phyloP scores from a whole-genome alignment of 2,329 filamentous ascomycete species.

The Beauveria scarabaeidicola region DNA sequence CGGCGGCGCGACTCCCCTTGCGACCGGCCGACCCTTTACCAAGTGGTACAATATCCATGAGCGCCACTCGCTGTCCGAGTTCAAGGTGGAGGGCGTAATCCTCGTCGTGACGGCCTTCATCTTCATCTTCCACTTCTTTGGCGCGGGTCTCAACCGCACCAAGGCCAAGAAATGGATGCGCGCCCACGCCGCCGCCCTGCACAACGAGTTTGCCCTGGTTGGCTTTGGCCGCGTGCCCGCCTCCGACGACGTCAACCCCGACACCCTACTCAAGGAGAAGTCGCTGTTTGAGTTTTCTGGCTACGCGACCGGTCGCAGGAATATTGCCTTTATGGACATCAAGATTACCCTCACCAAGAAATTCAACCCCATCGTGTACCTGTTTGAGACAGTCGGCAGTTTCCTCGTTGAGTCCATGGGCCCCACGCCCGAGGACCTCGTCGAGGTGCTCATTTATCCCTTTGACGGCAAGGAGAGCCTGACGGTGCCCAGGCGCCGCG shows the following conservation, averaged over 20 bases:
- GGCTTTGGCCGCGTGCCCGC: conserved; percentile 60
- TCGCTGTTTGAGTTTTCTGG: conserved; percentile 76
- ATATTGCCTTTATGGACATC: conserved; percentile 83
- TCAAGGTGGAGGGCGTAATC: conserved; percentile 79
- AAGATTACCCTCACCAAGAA: conserved; percentile 74
- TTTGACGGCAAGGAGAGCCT: conserved; percentile 88
- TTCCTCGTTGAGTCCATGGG: conserved; percentile 75
- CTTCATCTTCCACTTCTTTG: conserved; percentile 71
- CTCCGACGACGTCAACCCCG: conserved; percentile 33
- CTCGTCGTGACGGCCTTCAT: conserved; percentile 66
- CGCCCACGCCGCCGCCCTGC: conserved; percentile 62
- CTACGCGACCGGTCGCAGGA: conserved; percentile 87
- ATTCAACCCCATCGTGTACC: conserved; percentile 64
- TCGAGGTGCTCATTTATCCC: conserved; percentile 72
- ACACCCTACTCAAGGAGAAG: conserved; percentile 67
- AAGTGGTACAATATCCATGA: conserved; percentile 98
- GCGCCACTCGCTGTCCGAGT: conserved; percentile 74
- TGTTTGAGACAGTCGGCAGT: conserved; percentile 57
- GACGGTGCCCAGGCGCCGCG: conserved; percentile 59
- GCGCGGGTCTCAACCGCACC: conserved; percentile 67
- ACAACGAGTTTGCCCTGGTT: conserved; percentile 77
- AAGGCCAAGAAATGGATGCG: conserved; percentile 75
- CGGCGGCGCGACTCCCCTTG: conserved; percentile 34
- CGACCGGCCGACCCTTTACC: conserved; percentile 60
- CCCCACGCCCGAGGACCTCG: conserved; percentile 56